These are phyloP conservation scores for Penicillium cataractarum DNA, from an alignment of 495 filamentous ascomycete genomes.

Conservation along the genomic window DNA sequence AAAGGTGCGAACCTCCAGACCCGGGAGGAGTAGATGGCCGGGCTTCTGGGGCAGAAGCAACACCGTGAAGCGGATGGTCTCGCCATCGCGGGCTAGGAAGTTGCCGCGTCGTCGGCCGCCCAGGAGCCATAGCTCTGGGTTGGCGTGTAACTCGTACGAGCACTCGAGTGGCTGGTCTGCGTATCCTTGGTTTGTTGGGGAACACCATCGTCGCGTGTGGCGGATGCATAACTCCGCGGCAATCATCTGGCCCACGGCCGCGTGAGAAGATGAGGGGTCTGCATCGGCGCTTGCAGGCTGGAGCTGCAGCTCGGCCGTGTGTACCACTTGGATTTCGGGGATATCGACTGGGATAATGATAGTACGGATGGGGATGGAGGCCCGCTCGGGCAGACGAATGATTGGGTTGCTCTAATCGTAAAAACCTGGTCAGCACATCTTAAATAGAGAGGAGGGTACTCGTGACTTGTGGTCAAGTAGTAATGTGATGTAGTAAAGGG, in stretches of 20 bases:
- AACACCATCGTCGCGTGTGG: slow-evolving; percentile 82
- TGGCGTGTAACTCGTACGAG: slow-evolving; percentile 78
- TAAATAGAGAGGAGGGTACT: background rate
- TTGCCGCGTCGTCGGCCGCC: slow-evolving; percentile 79
- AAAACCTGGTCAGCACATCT: slow-evolving; percentile 11
- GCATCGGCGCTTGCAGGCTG: slow-evolving; percentile 24
- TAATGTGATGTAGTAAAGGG: background rate
- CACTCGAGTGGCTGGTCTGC: slow-evolving; percentile 67
- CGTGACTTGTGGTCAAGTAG: background rate
- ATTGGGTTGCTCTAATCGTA: slow-evolving; percentile 35
- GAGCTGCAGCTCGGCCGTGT: slow-evolving; percentile 76
- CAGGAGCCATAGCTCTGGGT: slow-evolving; percentile 78
- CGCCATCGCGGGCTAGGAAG: slow-evolving; percentile 63
- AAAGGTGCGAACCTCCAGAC: slow-evolving; percentile 71
- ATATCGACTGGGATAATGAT: slow-evolving; percentile 72
- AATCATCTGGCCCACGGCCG: slow-evolving; percentile 69
- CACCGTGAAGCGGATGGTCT: slow-evolving; percentile 57
- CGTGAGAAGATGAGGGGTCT: slow-evolving; percentile 36
- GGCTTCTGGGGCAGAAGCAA: slow-evolving; percentile 77
- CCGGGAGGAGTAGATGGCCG: slow-evolving; percentile 75
- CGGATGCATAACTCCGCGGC: slow-evolving; percentile 70
- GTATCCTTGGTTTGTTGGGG: slow-evolving; percentile 38
- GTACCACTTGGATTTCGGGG: slow-evolving; percentile 81
- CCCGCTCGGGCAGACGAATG: slow-evolving; percentile 39
- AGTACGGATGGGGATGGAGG: slow-evolving; percentile 41